Base-by-base conservation (phyloP, 2,329 filamentous ascomycete species). In the Aspergillus brasiliensis region DNA sequence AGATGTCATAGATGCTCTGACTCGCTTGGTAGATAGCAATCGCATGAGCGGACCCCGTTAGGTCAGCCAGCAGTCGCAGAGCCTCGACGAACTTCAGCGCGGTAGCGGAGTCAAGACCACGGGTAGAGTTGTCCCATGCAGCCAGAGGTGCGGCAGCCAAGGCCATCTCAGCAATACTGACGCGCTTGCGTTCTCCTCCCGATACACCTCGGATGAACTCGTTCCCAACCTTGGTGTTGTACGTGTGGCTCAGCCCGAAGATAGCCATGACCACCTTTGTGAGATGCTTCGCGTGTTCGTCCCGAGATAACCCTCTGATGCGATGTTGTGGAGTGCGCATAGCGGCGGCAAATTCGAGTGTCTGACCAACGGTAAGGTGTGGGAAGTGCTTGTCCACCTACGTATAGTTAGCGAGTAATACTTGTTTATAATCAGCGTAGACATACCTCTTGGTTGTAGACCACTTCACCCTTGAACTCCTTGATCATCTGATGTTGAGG, bases 301-400 rank as follows among this genome's bases (percentile, higher is more conserved):
- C 25, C 6, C 34, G 31, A 19, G 21, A 17, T 46, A 42, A 23
- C 5, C 8, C 52, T 15, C 19, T 44, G 13, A 51, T 44, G 2
- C 54, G 15, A 10, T 58, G 56, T 13, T 62, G 61, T 3, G 81
- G 80, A 8, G 78, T 80, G 8, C 81, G 75, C 3, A 89, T 88
- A 19, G 83, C 81, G 6, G 90, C 88, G n/a, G 90, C 90, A 64
- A 92, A 92, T 55, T 85, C 86, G 42, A 93, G 82, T 1, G 90
- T 93, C 68, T 92, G 87, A 54, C 89, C 89, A 37, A 92, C 90
- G 1, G 85, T 65, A 27, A 71, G 58, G 38, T 66, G 59, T 92
- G 73, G 27, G 89, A 94, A 88, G 67, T 93, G 78, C 44, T 90
- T 86, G 74, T 92, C 90, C 5, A 54, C 92, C 92, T 90, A 86